Percentiles rank a stretch among this genome's conserved stretches.
Conservation (phyloP, 345 rosid genomes). For the Adansonia digitata region DNA sequence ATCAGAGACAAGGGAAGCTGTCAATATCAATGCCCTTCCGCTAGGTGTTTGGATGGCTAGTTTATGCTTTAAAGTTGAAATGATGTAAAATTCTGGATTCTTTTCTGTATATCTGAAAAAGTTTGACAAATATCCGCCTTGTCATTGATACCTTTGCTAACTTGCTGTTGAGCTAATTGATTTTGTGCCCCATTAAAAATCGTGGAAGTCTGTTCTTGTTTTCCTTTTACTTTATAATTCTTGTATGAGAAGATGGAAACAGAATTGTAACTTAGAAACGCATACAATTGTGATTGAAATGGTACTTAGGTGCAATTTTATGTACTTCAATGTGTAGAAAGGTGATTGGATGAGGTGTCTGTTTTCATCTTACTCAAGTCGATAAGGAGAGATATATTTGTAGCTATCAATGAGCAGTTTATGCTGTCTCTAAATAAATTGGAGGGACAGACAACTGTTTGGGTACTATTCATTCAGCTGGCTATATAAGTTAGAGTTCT, state of each 20-base stretch:
- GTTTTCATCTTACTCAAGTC: not conserved
- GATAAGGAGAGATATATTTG: not conserved
- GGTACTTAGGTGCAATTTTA: not conserved
- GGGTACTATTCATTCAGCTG: not conserved
- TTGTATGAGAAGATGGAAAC: not conserved
- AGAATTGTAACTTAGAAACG: not conserved
- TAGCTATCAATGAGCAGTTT: not conserved
- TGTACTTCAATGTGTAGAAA: not conserved
- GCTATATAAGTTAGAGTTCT: not conserved
- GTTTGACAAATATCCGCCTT: not conserved
- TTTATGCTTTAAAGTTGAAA: not conserved
- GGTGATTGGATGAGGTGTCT: not conserved
- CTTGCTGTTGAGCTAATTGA: not conserved
- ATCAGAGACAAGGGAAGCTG: not conserved
- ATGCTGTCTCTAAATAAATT: not conserved
- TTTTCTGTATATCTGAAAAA: not conserved
- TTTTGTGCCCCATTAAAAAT: not conserved
- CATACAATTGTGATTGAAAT: not conserved
- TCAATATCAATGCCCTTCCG: not conserved
- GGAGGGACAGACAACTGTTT: conserved; percentile 30
- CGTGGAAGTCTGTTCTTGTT: not conserved
- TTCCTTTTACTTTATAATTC: no score
- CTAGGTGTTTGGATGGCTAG: not conserved
- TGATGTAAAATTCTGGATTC: not conserved
- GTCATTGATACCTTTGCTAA: not conserved